Evolutionary conservation across 441 rosid species (phyloP).

Genomic region (Flueggea neowawraea): DNA sequence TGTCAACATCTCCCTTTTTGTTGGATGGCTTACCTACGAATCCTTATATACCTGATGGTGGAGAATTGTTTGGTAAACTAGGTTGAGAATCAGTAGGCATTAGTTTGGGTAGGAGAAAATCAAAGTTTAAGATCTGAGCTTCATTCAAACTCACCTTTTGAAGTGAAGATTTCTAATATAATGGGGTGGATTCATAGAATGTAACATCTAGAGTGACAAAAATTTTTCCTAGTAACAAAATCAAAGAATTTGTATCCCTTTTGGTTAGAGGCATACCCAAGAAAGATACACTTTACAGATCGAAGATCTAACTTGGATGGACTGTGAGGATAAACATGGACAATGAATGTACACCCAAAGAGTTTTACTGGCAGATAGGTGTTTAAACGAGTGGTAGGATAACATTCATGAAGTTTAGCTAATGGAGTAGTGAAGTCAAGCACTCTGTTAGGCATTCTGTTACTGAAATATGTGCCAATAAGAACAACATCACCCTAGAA

Average conservation of each 20-base stretch:
- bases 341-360: not conserved
- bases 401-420: not conserved
- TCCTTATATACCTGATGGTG: not conserved
- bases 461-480: too few relatives aligned
- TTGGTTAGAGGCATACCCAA: not conserved
- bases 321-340: not conserved
- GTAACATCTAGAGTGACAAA: not conserved
- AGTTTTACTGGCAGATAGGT: not conserved
- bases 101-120: not conserved
- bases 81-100: not conserved
- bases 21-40: too few relatives aligned
- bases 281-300: too few relatives aligned
- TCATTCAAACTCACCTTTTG: not conserved
- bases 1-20: too few relatives aligned
- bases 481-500: too few relatives aligned
- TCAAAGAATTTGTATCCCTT: constrained; percentile 7
- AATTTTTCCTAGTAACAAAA: not conserved
- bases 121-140: not conserved
- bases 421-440: not conserved
- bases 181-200: not conserved
- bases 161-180: not conserved
- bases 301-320: not conserved
- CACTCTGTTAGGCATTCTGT: not conserved
- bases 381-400: not conserved
- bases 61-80: not conserved